phyloP scores from a whole-genome alignment of 352 stramenopile species.

The Phytopythium ostracodes region DNA sequence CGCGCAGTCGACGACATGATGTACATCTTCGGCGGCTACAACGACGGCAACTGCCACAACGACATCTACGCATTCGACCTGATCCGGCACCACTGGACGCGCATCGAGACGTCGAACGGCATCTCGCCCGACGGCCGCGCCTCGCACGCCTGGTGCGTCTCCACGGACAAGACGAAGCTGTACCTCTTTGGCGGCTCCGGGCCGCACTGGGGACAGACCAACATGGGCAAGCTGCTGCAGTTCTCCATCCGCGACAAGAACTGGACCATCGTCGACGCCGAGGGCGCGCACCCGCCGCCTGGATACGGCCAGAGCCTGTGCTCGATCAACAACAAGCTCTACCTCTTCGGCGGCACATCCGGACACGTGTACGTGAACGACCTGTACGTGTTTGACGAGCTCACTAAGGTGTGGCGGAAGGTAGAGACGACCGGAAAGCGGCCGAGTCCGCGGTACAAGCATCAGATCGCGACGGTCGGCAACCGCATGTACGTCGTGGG shows the following conservation, averaged over 20 bases:
- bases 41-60: constrained; percentile 84
- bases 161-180: constrained; percentile 68
- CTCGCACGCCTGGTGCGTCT: constrained; percentile 73
- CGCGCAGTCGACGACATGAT: constrained; percentile 62
- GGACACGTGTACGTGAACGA: constrained; percentile 85
- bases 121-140: constrained; percentile 70
- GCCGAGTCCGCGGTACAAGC: constrained; percentile 79
- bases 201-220: constrained; percentile 80
- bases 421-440: constrained; percentile 54
- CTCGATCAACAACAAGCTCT: constrained; percentile 75
- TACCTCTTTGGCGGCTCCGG: constrained; percentile 78
- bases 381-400: constrained; percentile 78
- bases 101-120: constrained; percentile 68
- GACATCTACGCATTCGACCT: constrained; percentile 82
- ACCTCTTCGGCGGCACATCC: constrained; percentile 78
- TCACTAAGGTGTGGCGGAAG: constrained; percentile 67
- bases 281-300: constrained; percentile 58
- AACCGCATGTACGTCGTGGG: constrained; percentile 81
- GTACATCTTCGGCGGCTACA: constrained; percentile 85
- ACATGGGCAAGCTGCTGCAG: constrained; percentile 84
- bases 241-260: constrained; percentile 76
- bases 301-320: constrained; percentile 78
- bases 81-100: constrained; percentile 73
- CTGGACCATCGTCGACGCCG: constrained; percentile 73
- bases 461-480: constrained; percentile 62